A percentile compares a stretch with the other conserved stretches of the same genome.
phyloP scores from a whole-genome alignment of 331 rosid species.

The Erythrophleum ivorense region DNA sequence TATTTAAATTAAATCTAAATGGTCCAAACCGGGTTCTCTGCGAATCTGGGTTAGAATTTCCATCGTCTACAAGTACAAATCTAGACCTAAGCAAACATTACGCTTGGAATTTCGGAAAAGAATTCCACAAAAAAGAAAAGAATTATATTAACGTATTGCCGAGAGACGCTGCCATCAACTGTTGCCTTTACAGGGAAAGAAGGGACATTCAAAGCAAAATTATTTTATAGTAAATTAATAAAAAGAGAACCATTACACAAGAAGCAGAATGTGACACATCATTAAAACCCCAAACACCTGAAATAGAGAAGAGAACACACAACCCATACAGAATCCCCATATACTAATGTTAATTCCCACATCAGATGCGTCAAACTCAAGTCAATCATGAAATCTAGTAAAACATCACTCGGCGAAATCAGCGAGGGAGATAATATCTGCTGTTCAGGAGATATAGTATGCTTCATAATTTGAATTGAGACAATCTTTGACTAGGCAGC shows the following conservation, averaged over 20 bases:
- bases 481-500: conserved; percentile 64
- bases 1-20: no score
- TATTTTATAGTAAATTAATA: conserved; percentile 26
- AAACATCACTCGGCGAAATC: conserved; percentile 42
- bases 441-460: conserved; percentile 37
- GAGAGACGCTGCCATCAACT: conserved; percentile 16
- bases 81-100: neutral
- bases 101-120: conserved; percentile 9
- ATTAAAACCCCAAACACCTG: conserved; percentile 46
- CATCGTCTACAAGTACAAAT: neutral
- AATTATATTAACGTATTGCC: conserved; percentile 22
- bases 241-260: conserved; percentile 36
- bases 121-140: neutral
- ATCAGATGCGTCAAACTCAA: conserved; percentile 36
- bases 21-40: no score
- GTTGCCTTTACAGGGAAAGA: conserved; percentile 44
- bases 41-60: neutral
- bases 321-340: conserved; percentile 46
- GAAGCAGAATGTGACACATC: conserved; percentile 40
- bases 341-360: conserved; percentile 24
- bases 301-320: conserved; percentile 34
- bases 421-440: conserved; percentile 40
- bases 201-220: conserved; percentile 46
- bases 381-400: conserved; percentile 38
- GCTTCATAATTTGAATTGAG: conserved; percentile 35